A percentile compares a stretch with the other conserved stretches of the same genome.
Conservation (phyloP, 2,329 filamentous ascomycete species). For the Fusarium sp. region DNA sequence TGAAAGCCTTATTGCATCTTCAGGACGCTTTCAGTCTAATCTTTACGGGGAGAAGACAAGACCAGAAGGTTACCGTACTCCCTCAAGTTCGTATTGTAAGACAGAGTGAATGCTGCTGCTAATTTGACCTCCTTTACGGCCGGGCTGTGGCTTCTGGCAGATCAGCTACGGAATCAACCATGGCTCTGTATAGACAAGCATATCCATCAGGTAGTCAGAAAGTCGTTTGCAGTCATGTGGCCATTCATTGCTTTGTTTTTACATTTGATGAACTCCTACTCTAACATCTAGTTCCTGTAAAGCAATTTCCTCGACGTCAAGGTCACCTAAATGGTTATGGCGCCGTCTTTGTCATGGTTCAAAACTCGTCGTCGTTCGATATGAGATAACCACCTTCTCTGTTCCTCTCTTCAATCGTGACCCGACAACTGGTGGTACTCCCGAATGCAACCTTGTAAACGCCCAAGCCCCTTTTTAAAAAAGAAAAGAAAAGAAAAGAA, state of each 20-base stretch:
- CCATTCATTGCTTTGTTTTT: constrained; percentile 30
- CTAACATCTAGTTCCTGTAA: constrained; percentile 33
- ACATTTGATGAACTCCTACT: constrained; percentile 38
- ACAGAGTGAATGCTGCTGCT: neutral
- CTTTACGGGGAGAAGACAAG: neutral
- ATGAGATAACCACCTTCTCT: constrained; percentile 1
- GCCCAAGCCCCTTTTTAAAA: constrained; percentile 12
- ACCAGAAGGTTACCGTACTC: neutral
- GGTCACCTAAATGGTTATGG: constrained; percentile 6
- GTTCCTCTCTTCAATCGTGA: constrained; percentile 22
- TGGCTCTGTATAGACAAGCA: neutral
- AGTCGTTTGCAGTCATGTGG: constrained; percentile 11
- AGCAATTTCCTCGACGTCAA: constrained; percentile 8
- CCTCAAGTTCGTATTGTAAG: neutral
- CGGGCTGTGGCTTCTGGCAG: too few relatives aligned
- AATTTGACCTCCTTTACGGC: too few relatives aligned
- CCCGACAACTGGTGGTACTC: neutral
- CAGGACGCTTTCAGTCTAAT: neutral
- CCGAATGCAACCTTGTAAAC: constrained; percentile 28
- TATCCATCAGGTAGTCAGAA: neutral
- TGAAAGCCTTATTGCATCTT: neutral
- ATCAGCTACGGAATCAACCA: neutral
- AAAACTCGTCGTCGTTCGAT: constrained; percentile 2
- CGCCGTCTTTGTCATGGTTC: constrained; percentile 8
- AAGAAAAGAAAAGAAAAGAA: neutral